Evolutionary conservation across 1,284 basidiomycete species (phyloP).

Genomic region (Filobasidium uniguttulatum): DNA sequence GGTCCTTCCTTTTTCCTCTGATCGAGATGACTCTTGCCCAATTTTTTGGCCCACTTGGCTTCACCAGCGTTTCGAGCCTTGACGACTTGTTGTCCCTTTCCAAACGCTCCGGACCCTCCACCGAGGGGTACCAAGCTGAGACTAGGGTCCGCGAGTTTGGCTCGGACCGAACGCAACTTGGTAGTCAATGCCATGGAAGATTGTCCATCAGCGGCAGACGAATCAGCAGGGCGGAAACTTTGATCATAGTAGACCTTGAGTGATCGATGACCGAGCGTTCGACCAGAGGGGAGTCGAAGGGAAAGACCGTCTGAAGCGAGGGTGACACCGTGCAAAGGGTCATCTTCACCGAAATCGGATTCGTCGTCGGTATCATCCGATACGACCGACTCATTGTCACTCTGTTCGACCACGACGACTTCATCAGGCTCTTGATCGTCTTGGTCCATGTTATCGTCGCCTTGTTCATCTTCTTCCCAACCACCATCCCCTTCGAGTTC

Average conservation of each 20-base stretch:
- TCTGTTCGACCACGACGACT: constrained; percentile 18
- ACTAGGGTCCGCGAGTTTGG: constrained; percentile 63
- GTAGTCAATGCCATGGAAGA: constrained; percentile 23
- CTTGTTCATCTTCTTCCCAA: constrained; percentile 44
- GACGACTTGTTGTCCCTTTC: constrained; percentile 62
- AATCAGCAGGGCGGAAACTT: constrained; percentile 42
- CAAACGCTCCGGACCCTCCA: constrained; percentile 74
- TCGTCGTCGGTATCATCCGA: constrained; percentile 38
- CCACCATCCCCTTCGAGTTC: constrained; percentile 41
- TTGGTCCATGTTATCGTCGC: constrained; percentile 16
- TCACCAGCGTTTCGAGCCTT: constrained; percentile 90
- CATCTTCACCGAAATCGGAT: constrained; percentile 15
- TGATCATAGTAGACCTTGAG: constrained; percentile 81
- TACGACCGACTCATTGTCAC: constrained; percentile 35
- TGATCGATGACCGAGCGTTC: constrained; percentile 78
- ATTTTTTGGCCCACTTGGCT: constrained; percentile 78
- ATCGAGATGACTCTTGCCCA: constrained; percentile 74
- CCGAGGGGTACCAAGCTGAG: constrained; percentile 66
- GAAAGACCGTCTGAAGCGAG: constrained; percentile 51
- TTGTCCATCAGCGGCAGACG: constrained; percentile 18
- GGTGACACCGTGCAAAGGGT: constrained; percentile 17
- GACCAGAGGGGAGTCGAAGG: constrained; percentile 87
- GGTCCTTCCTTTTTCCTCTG: constrained; percentile 59
- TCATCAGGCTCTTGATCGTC: constrained; percentile 17
- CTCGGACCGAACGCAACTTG: constrained; percentile 52